A percentile compares a stretch with the other conserved stretches of the same genome.
Evolutionary conservation across 371 early-diverging fungal genomes (phyloP).

Genomic region (Chytridium lagenaria): DNA sequence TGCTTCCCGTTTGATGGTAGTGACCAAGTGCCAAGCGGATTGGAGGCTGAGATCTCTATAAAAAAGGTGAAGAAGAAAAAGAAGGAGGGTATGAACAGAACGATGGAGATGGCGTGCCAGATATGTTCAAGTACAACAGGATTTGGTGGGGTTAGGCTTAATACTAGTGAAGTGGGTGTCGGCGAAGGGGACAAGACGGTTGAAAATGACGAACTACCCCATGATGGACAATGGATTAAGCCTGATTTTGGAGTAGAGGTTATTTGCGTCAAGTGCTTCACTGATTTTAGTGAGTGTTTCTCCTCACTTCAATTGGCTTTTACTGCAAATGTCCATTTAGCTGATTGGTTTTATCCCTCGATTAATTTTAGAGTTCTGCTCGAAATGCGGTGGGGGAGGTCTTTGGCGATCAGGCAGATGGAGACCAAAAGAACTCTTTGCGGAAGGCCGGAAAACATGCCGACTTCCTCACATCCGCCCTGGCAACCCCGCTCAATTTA

Average conservation of each 20-base stretch:
- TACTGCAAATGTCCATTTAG: neutral
- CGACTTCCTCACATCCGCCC: constrained; percentile 17
- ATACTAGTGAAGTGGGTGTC: neutral
- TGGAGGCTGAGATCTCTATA: too few species aligned
- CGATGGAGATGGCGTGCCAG: constrained; percentile 5
- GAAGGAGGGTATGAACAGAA: neutral
- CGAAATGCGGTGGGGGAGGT: constrained; percentile 20
- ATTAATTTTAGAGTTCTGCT: constrained; percentile 16
- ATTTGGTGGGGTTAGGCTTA: neutral
- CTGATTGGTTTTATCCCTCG: neutral
- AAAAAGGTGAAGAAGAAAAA: neutral
- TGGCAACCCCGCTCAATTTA: neutral
- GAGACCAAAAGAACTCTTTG: constrained; percentile 17
- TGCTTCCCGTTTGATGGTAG: neutral
- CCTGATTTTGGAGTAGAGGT: constrained; percentile 17
- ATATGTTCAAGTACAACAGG: constrained; percentile 1
- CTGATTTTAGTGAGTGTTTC: constrained; percentile 7
- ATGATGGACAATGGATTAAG: neutral
- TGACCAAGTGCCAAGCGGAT: neutral
- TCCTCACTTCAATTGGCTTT: neutral
- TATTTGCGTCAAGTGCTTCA: constrained; percentile 8
- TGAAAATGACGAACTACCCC: neutral
- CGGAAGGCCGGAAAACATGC: constrained; percentile 13
- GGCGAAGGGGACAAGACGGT: neutral
- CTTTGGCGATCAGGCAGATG: constrained; percentile 34